These are phyloP conservation scores for Bacidia rubella DNA, from an alignment of 495 filamentous ascomycete genomes.

Conservation along the genomic window DNA sequence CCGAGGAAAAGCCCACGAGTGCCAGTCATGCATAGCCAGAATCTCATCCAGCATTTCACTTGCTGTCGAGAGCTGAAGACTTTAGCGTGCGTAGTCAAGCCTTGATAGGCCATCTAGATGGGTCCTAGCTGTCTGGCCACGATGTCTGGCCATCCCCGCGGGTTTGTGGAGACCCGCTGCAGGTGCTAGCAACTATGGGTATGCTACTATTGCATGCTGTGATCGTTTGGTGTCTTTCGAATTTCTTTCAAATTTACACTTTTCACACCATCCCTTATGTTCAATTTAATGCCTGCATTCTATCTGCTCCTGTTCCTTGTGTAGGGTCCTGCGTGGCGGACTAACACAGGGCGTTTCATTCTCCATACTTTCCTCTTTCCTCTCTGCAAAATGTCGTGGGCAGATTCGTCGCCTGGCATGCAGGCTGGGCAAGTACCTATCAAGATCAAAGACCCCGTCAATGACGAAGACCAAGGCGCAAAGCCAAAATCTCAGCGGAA, in stretches of 20 bases:
- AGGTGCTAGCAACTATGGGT: neutral
- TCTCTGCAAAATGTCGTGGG: slow-evolving; percentile 18
- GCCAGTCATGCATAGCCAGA: neutral
- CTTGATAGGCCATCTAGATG: too few relatives aligned
- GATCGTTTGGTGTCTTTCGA: too few relatives aligned
- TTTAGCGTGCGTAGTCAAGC: too few relatives aligned
- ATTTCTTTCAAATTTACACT: too few relatives aligned
- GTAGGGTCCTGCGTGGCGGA: too few relatives aligned
- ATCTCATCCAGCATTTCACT: too few relatives aligned
- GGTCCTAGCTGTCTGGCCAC: neutral
- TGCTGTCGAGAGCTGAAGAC: too few relatives aligned
- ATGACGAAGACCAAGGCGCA: slow-evolving; percentile 15
- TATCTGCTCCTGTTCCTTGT: too few relatives aligned
- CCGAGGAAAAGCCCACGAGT: neutral
- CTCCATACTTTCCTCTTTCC: neutral
- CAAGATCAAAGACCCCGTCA: slow-evolving; percentile 15
- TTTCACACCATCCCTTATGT: too few relatives aligned
- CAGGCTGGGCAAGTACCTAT: slow-evolving; percentile 15
- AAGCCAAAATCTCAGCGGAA: slow-evolving; percentile 33
- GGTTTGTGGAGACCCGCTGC: neutral
- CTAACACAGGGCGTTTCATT: neutral
- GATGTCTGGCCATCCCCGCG: neutral
- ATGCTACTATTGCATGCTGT: neutral
- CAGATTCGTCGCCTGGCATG: slow-evolving; percentile 21
- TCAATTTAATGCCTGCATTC: too few relatives aligned